Evolutionary conservation across 23 red algal species (phyloP), one percentile per base, ranked within the genome.

Genomic region (Agarophyton chilense): DNA sequence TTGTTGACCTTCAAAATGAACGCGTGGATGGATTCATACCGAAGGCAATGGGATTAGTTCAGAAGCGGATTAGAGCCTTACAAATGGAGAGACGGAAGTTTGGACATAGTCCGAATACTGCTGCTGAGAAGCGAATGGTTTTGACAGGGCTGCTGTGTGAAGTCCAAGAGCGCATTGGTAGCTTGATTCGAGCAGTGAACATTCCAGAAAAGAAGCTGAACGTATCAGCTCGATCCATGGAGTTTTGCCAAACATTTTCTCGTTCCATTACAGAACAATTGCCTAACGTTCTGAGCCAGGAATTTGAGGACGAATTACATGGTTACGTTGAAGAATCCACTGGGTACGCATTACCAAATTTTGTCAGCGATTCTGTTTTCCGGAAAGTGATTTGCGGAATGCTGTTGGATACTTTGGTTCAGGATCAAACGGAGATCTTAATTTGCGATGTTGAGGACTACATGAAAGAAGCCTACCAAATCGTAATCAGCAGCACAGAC

Each of bases 1-100:
- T 88, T 75, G 67, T 76, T 17, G 52, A 34, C 1, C 39, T 88
- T 3, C 83, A 88, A 66, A 54, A 50, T 19, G 52, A 77, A 32
- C 45, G 63, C 31, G 50, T 88, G 41, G 47, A 75, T 29, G 49
- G 13, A 31, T 73, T 76, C 32, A 72, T 88, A n/a, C 67, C 64
- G 2, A 41, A 76, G 29, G 32, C 55, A 24, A 64, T 34, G 19
- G 35, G 32, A 17, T 21, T 34, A 14, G 66, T 88, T 24, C 39
- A 50, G 5, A 32, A 75, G 22, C 76, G 41, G 21, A 58, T 88
- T 42, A 21, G 40, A 64, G 38, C 52, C 18, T 22, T 77, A 33
- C 32, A 58, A 9, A 43, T 14, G 34, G 50, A 72, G 32, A 21
- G 25, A 28, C 22, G 29, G 55, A 28, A 21, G 29, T 28, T 58